Base-by-base conservation (phyloP, 2,329 filamentous ascomycete species). In the Trichoderma endophyticum region DNA sequence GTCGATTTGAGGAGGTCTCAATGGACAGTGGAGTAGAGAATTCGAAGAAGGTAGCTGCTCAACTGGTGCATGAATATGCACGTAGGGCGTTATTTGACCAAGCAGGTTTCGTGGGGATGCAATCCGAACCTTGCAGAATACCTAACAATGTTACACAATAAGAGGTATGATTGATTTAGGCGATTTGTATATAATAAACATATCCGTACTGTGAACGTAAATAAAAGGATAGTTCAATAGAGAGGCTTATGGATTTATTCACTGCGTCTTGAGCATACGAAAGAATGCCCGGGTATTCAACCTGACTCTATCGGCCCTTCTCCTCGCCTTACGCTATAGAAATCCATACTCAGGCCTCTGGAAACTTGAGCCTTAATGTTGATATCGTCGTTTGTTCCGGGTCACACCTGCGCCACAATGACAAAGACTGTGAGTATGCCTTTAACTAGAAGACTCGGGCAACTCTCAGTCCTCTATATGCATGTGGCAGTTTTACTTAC, bases 31-130 rank as follows among this genome's bases (percentile, higher is more conserved):
- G 34, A 2, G 28, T 67, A 14, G 64, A 14, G 7, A 28, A 67
- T 30, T 24, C 64, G 15, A 67, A 57, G 21, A 67, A 51, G 5
- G 26, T 67, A n/a, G 64, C 48, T 39, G 51, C 64, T 39, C 64
- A 67, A 21, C 48, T 67, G 9, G 64, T 67, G 30, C 64, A 67
- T 57, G 64, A 67, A 15, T 67, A 67, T 28, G 64, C 64, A 7
- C 64, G 48, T 5, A 32, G 28, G 28, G 64, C 64, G 48, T 24
- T 67, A 3, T 67, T 67, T 39, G 48, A 57, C 14, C 48, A 54
- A n/a, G 34, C 63, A n/a, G 18, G 14, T 1, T 12, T 32, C 11
- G 30, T 15, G n/a, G 14, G 30, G 0, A 14, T 26, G 24, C 26
- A 32, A 39, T 39, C 18, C 4, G 48, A 57, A 11, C 6, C 5